Base-by-base conservation (phyloP, 164 flowering plant genomes). In the Stephania cephalantha region DNA sequence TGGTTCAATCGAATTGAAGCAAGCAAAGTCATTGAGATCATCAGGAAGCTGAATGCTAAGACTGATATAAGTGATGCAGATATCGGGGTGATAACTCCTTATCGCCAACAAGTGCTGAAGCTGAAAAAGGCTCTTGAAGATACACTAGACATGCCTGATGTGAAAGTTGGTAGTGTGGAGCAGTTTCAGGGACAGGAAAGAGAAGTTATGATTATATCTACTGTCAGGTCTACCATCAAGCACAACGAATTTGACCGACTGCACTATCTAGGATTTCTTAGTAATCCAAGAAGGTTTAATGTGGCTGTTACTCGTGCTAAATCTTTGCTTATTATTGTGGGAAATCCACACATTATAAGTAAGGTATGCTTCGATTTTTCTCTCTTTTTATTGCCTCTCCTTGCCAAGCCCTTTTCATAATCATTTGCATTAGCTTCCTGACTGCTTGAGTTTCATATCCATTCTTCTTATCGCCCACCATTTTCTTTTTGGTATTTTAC, bases 141-240 rank as follows among this genome's bases (percentile, higher is more conserved):
- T n/a, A 72, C 71, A 61, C 71, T 82, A 30, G 89, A 81, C 15
- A 80, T 88, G 84, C 58, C 72, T 20, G 84, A 82, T 52, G 69
- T 94, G 22, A 92, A 90, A 81, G 94, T 96, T 79, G 99, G 99
- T 44, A 96, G 98, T 76, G 98, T 96, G 13, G 99, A 96, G 75
- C 97, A 94, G 78, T 96, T 94, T 78, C 99, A 96, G 73, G 99
- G 99, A 58, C 99, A 92, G 77, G 99, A 94, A 78, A 85, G 83
- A 76, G 73, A 87, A 71, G 91, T 94, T 9, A 92, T 96, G 42
- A 89, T 96, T 15, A 78, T 96, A 63, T 96, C 99, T 35, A 94
- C 99, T 8, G 99, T 96, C 46, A 85, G 99, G 61, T 96, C 99
- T 46, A 92, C 99, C 3, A 72, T 94, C 71, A 90, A 88, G 71